Base-by-base conservation (phyloP, 2,329 filamentous ascomycete genomes). In the Colletotrichum salicis region DNA sequence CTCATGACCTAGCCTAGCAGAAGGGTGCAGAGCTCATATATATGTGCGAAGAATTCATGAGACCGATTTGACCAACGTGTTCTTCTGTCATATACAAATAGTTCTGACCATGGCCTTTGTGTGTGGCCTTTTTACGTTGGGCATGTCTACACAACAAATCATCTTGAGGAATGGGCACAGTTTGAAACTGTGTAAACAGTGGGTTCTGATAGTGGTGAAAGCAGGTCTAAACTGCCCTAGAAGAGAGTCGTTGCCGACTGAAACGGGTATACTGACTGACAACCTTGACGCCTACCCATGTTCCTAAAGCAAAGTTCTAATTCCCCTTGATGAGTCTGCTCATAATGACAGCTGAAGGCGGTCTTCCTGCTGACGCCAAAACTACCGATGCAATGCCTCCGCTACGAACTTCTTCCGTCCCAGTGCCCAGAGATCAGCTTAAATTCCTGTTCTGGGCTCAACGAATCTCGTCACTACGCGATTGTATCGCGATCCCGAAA, bases 391-490 rank as follows among this genome's bases (percentile, higher is more conserved):
- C 48, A 58, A n/a, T 48, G 41, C 41, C 41, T 48, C 41, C 19
- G 8, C 24, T 33, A 31, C 33, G 57, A 29, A 48, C 22, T 45
- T 45, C 62, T 27, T 29, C 24, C 3, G 22, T 22, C 5, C 19
- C 2, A 45, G 19, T 11, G 10, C 13, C 24, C 24, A 27, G 24
- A 27, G 24, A 27, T 27, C 24, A 27, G 24, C 24, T 27, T 2
- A 27, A 27, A 27, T 27, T 27, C 71, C 69, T 48, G 80, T 80
- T 5, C 74, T 71, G 0, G 75, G 73, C 22, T 78, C 74, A 1
- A 29, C 80, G 13, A 41, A 15, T 7, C 13, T 4, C 37, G 37
- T 8, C 35, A 29, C 31, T 65, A 57, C 4, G 37, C 7, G 11
- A 58, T 33, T 41, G 29, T 54, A 48, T 33, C 31, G 13, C 55